Percentiles rank a stretch among this genome's conserved stretches.
These are phyloP conservation scores for Borovskyia barvae DNA, from an alignment of 208 protist species.

Conservation along the genomic window DNA sequence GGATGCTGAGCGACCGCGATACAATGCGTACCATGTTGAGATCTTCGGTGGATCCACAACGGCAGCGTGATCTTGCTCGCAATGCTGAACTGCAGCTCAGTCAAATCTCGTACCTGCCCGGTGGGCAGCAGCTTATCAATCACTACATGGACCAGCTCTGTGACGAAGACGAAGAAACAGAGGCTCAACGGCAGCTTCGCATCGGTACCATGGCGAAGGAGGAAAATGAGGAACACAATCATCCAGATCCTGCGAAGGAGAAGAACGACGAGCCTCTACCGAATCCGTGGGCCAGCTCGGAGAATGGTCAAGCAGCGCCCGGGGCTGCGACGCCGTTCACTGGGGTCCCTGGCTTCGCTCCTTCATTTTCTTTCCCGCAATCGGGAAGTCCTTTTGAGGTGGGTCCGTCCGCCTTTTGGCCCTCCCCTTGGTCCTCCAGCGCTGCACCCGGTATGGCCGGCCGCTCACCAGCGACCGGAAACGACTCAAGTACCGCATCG, in stretches of 20 bases:
- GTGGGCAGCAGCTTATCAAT: conserved; percentile 64
- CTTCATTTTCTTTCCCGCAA: no score
- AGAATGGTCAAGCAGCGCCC: no score
- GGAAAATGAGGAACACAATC: conserved; percentile 9
- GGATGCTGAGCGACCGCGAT: conserved; percentile 56
- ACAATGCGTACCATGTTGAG: conserved; percentile 74
- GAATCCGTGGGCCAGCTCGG: conserved; percentile 71
- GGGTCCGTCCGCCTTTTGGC: no score
- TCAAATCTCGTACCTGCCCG: conserved; percentile 64
- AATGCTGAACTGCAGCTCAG: conserved; percentile 59
- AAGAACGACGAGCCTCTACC: conserved; percentile 62
- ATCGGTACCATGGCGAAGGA: conserved; percentile 6
- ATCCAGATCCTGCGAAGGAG: conserved; percentile 46
- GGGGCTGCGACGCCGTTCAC: not conserved
- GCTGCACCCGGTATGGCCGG: no score
- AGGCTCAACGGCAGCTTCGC: conserved; percentile 17
- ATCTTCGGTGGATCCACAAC: conserved; percentile 69
- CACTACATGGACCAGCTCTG: conserved; percentile 42
- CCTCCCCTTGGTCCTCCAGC: no score
- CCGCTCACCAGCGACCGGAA: no score
- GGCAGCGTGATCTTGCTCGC: conserved; percentile 47
- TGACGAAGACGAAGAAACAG: conserved; percentile 16
- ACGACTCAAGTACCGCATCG: not conserved
- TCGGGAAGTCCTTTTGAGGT: no score
- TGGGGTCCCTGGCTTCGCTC: no score